These are phyloP conservation scores for Verticillium nonalfalfae DNA, from an alignment of 2,329 filamentous ascomycete genomes.

Conservation along the genomic window DNA sequence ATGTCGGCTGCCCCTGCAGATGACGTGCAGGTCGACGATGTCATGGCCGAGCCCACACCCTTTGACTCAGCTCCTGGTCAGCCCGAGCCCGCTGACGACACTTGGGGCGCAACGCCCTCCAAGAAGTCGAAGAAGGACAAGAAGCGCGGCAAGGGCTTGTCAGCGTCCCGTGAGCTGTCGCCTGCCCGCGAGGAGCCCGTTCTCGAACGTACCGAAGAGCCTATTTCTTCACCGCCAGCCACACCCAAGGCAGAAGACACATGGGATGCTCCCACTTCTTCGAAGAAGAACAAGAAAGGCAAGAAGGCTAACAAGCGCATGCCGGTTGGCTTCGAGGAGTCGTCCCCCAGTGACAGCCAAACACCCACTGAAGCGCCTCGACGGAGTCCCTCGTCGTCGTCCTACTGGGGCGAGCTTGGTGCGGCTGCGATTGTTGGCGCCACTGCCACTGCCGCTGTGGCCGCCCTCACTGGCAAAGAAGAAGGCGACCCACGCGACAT, in stretches of 20 bases:
- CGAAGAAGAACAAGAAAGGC: slow-evolving; percentile 22
- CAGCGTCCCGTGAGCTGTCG: background rate
- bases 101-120: background rate
- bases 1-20: background rate
- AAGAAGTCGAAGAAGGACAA: slow-evolving; percentile 15
- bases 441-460: background rate
- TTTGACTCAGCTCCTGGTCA: background rate
- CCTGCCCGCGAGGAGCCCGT: background rate
- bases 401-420: background rate
- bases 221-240: background rate
- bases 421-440: background rate
- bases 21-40: no score
- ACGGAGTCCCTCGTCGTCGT: background rate
- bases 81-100: background rate
- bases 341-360: background rate
- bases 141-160: slow-evolving; percentile 2
- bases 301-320: slow-evolving; percentile 15
- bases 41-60: background rate
- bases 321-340: background rate
- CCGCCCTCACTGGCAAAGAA: background rate
- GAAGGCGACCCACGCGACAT: background rate
- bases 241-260: slow-evolving; percentile 10
- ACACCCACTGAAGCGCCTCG: background rate
- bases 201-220: background rate
- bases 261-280: slow-evolving; percentile 6